Base-by-base conservation (phyloP, 345 rosid species). In the Eutrema heterophyllum region DNA sequence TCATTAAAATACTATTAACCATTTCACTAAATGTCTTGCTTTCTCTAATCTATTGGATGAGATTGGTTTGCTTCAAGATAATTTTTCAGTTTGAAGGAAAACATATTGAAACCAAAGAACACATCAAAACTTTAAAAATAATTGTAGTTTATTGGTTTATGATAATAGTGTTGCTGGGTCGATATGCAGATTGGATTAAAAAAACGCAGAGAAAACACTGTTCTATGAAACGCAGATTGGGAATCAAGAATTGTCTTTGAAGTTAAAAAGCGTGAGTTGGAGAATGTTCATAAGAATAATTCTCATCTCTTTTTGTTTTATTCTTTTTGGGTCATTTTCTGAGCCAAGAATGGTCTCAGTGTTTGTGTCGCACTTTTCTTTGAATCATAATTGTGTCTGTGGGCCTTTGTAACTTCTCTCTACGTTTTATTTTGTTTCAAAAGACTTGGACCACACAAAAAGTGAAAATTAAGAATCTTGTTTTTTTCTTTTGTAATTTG, bases 311-410 rank as follows among this genome's bases (percentile, higher is more conserved):
- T 41, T 72, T 63, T 53, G 76, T 30, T 51, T 55, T 51, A 18
- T 18, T 52, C 70, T 51, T 53, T 71, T 52, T 33, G 70, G 64
- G 77, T 64, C 70, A 54, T 54, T 53, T 9, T 63, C 68, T 30
- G 27, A 63, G 24, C 13, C 33, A 44, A 63, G 67, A 63, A 72
- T 72, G 56, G 49, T 65, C 50, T 72, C 70, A 35, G 66, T 65
- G 66, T 65, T 56, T 57, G 78, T 65, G 59, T 66, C 59, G n/a
- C 59, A 73, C 72, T 73, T 73, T 73, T 65, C 51, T 73, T 66
- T 66, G 67, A 73, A 73, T 66, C 78, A 48, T 73, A 67, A 65
- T 54, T 73, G 66, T 73, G 41, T 72, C 63, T 72, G 64, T 53
- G 63, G 71, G 59, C 71, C 77, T 46, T 21, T 36, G 35, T 27